Evolutionary conservation across 306 rosid species (phyloP).

Genomic region (Lagenaria siceraria): DNA sequence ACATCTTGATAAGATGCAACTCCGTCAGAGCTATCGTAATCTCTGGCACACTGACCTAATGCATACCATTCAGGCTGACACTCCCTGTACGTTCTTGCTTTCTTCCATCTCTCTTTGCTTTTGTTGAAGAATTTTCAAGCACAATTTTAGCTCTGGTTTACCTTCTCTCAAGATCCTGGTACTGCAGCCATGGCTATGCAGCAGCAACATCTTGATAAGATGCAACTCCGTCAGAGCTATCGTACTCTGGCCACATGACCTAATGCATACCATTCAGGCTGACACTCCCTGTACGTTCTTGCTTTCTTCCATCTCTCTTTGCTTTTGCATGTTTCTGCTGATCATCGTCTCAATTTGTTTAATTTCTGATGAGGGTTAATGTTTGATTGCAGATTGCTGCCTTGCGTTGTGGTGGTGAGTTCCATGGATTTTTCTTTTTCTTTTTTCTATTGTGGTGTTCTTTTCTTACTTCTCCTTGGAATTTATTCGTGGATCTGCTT

Average conservation of each 20-base stretch:
- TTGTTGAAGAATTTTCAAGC: neutral
- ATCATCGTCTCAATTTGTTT: neutral
- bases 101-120: neutral
- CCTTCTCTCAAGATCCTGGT: neutral
- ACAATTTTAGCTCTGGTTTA: neutral
- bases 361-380: neutral
- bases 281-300: slow-evolving; percentile 48
- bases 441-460: neutral
- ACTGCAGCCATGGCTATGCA: slow-evolving; percentile 43
- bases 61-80: slow-evolving; percentile 45
- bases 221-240: slow-evolving; percentile 68
- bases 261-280: slow-evolving; percentile 39
- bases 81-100: slow-evolving; percentile 33
- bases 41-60: slow-evolving; percentile 74
- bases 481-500: neutral
- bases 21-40: slow-evolving; percentile 67
- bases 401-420: slow-evolving; percentile 56
- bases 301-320: neutral
- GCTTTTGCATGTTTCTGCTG: neutral
- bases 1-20: slow-evolving; percentile 67
- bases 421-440: neutral
- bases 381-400: slow-evolving; percentile 61
- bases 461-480: slow-evolving; percentile 4
- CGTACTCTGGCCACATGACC: slow-evolving; percentile 81
- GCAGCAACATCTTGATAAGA: slow-evolving; percentile 44